A percentile compares a stretch with the other conserved stretches of the same genome.
phyloP scores from a whole-genome alignment of 176 grass and related monocot genomes.

The Cymbopogon citratus region DNA sequence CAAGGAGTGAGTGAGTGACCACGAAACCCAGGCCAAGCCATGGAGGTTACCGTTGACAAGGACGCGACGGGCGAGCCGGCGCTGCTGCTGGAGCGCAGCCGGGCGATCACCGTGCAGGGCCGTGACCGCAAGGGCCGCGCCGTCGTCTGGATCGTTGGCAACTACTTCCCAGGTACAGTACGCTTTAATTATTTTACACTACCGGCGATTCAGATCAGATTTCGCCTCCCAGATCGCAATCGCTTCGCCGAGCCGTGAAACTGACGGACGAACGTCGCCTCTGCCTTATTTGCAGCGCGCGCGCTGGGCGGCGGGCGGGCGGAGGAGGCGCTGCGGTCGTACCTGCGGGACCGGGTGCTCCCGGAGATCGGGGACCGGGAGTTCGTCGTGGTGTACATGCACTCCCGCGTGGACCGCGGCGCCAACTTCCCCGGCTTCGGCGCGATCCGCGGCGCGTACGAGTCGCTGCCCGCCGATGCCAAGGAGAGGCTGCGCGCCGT shows the following conservation, averaged over 20 bases:
- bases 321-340: slow-evolving; percentile 41
- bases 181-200: fast-evolving
- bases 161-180: slow-evolving; percentile 57
- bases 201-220: neutral
- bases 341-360: slow-evolving; percentile 45
- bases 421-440: slow-evolving; percentile 70
- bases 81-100: slow-evolving; percentile 49
- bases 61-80: slow-evolving; percentile 20
- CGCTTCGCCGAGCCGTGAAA: neutral
- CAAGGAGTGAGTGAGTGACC: neutral
- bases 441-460: slow-evolving; percentile 56
- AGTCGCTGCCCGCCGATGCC: slow-evolving; percentile 37
- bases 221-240: neutral
- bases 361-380: slow-evolving; percentile 38
- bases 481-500: slow-evolving; percentile 49
- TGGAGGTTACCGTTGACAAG: slow-evolving; percentile 11
- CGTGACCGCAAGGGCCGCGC: slow-evolving; percentile 49
- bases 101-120: slow-evolving; percentile 62
- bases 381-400: slow-evolving; percentile 75
- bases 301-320: slow-evolving; percentile 48
- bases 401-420: slow-evolving; percentile 58
- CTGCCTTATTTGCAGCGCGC: slow-evolving; percentile 28
- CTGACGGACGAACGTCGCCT: neutral
- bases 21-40: neutral
- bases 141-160: slow-evolving; percentile 77